A percentile compares a stretch with the other conserved stretches of the same genome.
Evolutionary conservation across 345 rosid species (phyloP).

Genomic region (Brassica rapa): DNA sequence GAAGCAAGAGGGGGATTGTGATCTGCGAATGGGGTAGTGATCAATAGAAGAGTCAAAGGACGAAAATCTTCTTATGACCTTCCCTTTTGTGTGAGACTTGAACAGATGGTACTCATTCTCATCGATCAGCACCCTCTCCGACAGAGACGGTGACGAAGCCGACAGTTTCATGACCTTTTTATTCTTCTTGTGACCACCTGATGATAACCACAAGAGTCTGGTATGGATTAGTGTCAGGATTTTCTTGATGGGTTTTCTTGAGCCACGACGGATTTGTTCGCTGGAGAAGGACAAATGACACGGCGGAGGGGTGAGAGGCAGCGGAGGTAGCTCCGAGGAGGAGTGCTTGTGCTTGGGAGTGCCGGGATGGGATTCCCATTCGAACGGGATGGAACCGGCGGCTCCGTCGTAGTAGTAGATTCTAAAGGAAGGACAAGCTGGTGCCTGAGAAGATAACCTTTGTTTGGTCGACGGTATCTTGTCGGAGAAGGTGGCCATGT

Average conservation of each 20-base stretch:
- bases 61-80: conserved; percentile 19
- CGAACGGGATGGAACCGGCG: conserved; percentile 38
- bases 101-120: conserved; percentile 31
- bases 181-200: conserved; percentile 1
- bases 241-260: conserved; percentile 27
- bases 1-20: conserved; percentile 31
- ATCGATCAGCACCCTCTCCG: conserved; percentile 33
- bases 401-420: conserved; percentile 36
- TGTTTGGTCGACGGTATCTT: conserved; percentile 37
- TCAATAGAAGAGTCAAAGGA: conserved; percentile 30
- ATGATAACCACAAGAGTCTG: conserved; percentile 21
- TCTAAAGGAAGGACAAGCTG: conserved; percentile 41
- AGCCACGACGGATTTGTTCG: conserved; percentile 12
- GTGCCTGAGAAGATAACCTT: conserved; percentile 16
- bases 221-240: conserved; percentile 18
- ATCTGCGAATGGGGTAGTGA: conserved; percentile 24
- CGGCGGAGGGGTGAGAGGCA: conserved; percentile 42
- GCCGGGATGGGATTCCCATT: conserved; percentile 43
- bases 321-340: conserved; percentile 26
- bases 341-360: conserved; percentile 41
- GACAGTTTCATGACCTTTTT: conserved; percentile 32
- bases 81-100: conserved; percentile 28
- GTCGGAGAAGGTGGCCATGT: conserved; percentile 12
- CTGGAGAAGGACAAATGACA: conserved; percentile 37
- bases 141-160: conserved; percentile 23